Conservation (phyloP, 495 filamentous ascomycete genomes). For the Xylaria acuta region DNA sequence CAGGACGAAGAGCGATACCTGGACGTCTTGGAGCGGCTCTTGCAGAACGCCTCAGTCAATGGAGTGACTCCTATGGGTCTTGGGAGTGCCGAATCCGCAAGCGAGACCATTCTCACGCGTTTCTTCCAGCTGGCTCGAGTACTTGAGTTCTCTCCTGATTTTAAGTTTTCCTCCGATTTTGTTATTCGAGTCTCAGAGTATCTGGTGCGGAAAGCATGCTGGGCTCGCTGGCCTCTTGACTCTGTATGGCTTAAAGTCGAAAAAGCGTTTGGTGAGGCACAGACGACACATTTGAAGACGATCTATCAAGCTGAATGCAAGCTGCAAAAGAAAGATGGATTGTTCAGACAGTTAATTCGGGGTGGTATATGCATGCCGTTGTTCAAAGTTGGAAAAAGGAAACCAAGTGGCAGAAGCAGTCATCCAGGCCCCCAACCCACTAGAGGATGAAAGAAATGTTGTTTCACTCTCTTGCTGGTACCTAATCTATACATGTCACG, state of each 20-base stretch:
- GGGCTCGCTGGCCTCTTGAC: conserved; percentile 10
- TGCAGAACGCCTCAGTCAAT: background rate
- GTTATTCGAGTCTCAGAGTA: conserved; percentile 5
- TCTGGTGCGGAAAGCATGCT: conserved; percentile 3
- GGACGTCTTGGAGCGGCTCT: background rate
- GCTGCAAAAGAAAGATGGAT: background rate
- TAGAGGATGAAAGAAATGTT: background rate
- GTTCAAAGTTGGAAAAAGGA: background rate
- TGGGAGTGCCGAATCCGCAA: background rate
- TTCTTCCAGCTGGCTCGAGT: conserved; percentile 15
- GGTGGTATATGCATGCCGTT: background rate
- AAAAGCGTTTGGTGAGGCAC: background rate
- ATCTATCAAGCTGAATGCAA: conserved; percentile 3
- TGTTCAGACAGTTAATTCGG: background rate
- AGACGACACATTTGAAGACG: conserved; percentile 5
- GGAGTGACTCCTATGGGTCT: background rate
- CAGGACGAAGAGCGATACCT: conserved; percentile 15
- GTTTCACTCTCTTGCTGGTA: background rate
- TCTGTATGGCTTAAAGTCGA: conserved; percentile 2
- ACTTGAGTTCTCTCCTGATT: conserved; percentile 15
- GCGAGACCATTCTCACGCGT: conserved; percentile 11
- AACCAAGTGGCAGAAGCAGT: background rate
- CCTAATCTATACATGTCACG: background rate
- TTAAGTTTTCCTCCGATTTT: conserved; percentile 9
- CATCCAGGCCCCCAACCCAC: background rate